phyloP scores from a whole-genome alignment of 73 alveolate genomes.

The Stentor coeruleus region DNA sequence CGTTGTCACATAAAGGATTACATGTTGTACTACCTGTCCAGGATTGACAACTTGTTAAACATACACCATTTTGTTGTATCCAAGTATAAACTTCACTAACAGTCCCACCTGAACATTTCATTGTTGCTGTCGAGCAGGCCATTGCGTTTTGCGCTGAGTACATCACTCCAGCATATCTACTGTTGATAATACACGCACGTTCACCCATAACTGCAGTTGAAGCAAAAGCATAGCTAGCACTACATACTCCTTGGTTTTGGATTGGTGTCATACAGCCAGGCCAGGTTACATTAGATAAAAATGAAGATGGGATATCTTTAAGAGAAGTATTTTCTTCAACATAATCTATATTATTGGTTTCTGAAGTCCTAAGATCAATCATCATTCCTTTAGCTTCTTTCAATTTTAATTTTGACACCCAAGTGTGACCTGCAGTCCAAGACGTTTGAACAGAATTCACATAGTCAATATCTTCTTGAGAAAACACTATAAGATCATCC shows the following conservation, averaged over 20 bases:
- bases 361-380: too few relatives aligned
- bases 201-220: not conserved
- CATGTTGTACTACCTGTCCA: not conserved
- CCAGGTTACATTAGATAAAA: not conserved
- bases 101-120: slow-evolving; percentile 76
- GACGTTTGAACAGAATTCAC: not conserved
- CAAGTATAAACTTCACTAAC: slow-evolving; percentile 57
- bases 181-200: not conserved
- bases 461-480: not conserved
- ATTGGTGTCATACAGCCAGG: not conserved
- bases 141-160: slow-evolving; percentile 25
- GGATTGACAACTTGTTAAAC: not conserved
- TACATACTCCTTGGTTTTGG: not conserved
- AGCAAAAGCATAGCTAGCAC: not conserved
- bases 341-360: too few relatives aligned
- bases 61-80: not conserved
- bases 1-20: not conserved
- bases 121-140: slow-evolving; percentile 68
- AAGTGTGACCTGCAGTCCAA: slow-evolving; percentile 3
- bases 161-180: not conserved
- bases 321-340: too few relatives aligned
- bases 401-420: not conserved
- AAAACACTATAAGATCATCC: not conserved
- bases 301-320: not conserved
- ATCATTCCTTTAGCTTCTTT: slow-evolving; percentile 6